Conservation (phyloP, 257 asterid genomes). For the Solanum chmielewskii region DNA sequence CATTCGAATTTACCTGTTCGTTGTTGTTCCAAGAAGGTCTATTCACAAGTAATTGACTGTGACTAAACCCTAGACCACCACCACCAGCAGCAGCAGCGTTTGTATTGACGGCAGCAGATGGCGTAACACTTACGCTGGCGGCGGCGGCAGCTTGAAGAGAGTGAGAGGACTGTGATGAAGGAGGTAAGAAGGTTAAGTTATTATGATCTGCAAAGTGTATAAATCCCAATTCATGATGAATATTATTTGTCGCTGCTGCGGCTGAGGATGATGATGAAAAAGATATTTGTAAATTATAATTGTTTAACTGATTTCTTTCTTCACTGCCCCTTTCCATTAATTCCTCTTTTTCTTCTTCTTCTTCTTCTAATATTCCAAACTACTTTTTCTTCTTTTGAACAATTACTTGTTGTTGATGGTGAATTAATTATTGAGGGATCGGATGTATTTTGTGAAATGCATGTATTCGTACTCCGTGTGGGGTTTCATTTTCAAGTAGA, state of each 20-base stretch:
- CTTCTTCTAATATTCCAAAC: background rate
- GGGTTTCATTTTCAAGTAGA: background rate
- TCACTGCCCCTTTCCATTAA: constrained; percentile 32
- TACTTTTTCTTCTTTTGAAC: background rate
- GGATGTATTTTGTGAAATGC: constrained; percentile 18
- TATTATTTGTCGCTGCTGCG: background rate
- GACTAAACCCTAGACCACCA: constrained; percentile 46
- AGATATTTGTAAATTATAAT: constrained; percentile 30
- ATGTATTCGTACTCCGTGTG: constrained; percentile 32
- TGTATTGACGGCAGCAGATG: background rate
- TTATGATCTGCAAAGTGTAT: constrained; percentile 60
- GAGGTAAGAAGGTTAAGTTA: constrained; percentile 44
- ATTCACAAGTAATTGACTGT: constrained; percentile 14
- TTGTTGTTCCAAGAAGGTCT: constrained; percentile 61
- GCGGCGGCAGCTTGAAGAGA: constrained; percentile 2
- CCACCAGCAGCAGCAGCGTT: background rate
- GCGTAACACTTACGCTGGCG: background rate
- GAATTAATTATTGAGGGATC: background rate
- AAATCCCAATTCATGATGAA: constrained; percentile 61
- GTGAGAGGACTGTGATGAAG: constrained; percentile 22
- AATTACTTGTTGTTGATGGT: background rate
- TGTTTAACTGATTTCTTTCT: constrained; percentile 30
- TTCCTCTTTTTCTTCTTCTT: background rate
- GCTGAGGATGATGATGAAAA: constrained; percentile 10
- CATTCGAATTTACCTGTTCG: constrained; percentile 38